A percentile compares a stretch with the other conserved stretches of the same genome.
These are phyloP conservation scores for Diutina rugosa DNA, from an alignment of 1,139 yeast genomes.

Conservation along the genomic window DNA sequence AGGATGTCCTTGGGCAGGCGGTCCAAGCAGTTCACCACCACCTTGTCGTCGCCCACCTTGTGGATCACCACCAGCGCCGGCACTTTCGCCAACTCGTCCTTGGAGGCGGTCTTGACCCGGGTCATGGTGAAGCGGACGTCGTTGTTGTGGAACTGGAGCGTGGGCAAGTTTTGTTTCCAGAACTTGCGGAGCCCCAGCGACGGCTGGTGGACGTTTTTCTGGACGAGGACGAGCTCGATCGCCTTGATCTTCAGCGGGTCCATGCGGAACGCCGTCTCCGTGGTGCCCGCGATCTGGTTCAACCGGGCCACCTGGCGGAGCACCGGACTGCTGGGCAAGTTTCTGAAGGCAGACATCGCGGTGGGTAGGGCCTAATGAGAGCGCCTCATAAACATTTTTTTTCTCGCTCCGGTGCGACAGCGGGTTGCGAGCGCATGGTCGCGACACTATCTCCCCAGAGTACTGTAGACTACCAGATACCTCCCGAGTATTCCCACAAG, in stretches of 20 bases:
- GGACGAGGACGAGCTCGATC: constrained; percentile 6
- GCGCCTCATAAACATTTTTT: not conserved
- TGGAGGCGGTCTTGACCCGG: constrained; percentile 33
- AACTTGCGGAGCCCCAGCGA: constrained; percentile 34
- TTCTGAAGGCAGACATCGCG: not conserved
- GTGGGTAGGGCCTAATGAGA: not conserved
- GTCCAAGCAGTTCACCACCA: constrained; percentile 5
- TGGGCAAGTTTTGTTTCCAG: constrained; percentile 65
- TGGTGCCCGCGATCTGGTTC: constrained; percentile 1
- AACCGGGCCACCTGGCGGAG: constrained; percentile 1
- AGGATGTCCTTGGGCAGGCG: constrained; percentile 14
- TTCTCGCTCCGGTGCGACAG: not conserved
- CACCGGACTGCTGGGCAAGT: not conserved
- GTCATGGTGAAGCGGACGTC: constrained; percentile 47
- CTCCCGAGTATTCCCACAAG: not conserved
- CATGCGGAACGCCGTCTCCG: not conserved
- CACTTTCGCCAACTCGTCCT: constrained; percentile 26
- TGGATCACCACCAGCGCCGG: constrained; percentile 32
- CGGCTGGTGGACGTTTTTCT: constrained; percentile 9
- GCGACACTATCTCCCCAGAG: not conserved
- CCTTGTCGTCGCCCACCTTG: constrained; percentile 7
- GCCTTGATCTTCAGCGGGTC: constrained; percentile 1
- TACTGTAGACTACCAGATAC: not conserved
- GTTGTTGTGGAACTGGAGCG: constrained; percentile 75
- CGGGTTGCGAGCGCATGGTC: not conserved